Conservation (phyloP, 2,329 filamentous ascomycete genomes). For the Bipolaris sorokiniana region DNA sequence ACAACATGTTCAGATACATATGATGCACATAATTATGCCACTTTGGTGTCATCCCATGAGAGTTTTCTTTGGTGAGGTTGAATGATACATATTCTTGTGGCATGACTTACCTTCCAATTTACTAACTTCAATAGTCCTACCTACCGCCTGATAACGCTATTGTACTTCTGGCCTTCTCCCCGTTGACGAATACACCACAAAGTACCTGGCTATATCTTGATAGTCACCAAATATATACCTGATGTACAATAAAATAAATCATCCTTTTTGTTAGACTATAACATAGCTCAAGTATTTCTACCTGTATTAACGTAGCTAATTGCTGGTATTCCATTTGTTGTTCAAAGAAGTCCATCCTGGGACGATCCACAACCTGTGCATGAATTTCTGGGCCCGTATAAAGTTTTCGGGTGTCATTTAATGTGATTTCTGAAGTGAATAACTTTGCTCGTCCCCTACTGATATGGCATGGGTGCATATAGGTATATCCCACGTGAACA, state of each 20-base stretch:
- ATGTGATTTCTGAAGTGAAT: neutral
- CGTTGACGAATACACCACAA: neutral
- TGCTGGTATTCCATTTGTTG: neutral
- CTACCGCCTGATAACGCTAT: too few relatives aligned
- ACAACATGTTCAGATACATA: slow-evolving; percentile 80
- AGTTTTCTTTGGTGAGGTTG: neutral
- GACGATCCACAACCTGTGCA: too few relatives aligned
- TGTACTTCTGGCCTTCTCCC: neutral
- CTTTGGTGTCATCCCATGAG: neutral
- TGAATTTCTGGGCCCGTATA: too few relatives aligned
- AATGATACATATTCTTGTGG: neutral
- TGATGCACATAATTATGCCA: neutral
- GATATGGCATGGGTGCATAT: neutral
- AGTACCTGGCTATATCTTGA: neutral
- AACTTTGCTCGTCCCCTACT: neutral
- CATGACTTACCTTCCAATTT: neutral
- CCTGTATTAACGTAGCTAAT: neutral
- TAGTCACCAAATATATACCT: neutral
- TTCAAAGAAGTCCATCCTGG: neutral
- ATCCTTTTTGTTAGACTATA: too few relatives aligned
- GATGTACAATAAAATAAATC: too few relatives aligned
- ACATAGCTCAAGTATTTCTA: neutral
- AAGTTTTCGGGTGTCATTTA: too few relatives aligned
- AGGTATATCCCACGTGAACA: slow-evolving; percentile 3
- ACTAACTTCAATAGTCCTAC: neutral